phyloP scores from a whole-genome alignment of 805 yeast species.

The Ogataea allantospora region DNA sequence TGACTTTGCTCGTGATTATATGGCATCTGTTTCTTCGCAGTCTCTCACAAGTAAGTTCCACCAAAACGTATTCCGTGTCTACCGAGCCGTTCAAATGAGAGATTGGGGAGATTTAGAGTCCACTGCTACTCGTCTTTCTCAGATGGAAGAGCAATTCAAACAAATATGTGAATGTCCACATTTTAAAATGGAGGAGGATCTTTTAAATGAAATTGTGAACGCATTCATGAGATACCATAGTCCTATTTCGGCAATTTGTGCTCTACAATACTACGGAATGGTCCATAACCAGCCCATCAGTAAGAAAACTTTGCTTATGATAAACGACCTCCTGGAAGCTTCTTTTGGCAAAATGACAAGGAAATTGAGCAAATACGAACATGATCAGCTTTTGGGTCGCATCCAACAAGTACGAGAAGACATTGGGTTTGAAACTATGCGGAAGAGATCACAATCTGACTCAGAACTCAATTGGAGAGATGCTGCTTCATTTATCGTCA shows the following conservation, averaged over 20 bases:
- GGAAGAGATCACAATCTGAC: conserved; percentile 7
- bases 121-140: conserved; percentile 10
- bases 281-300: conserved; percentile 12
- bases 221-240: conserved; percentile 31
- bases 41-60: conserved; percentile 22
- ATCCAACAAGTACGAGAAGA: conserved; percentile 16
- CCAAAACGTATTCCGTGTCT: conserved; percentile 17
- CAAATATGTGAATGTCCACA: conserved; percentile 16
- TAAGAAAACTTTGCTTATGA: conserved; percentile 16
- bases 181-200: conserved; percentile 19
- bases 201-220: conserved; percentile 17
- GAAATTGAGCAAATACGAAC: conserved; percentile 14
- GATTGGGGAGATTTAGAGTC: conserved; percentile 6
- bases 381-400: conserved; percentile 5
- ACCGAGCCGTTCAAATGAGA: conserved; percentile 17
- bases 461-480: conserved; percentile 21
- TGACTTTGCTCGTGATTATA: conserved; percentile 32
- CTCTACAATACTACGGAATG: conserved; percentile 27
- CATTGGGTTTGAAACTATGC: conserved; percentile 22
- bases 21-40: conserved; percentile 7
- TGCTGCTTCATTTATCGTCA: conserved; percentile 21
- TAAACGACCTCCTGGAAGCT: conserved; percentile 21
- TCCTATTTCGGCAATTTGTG: conserved; percentile 24
- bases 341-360: conserved; percentile 24
- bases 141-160: conserved; percentile 18